Percentiles rank a stretch among this genome's conserved stretches.
These are phyloP conservation scores for Phytopythium cucurbitacearum DNA, from an alignment of 352 stramenopile species.

Conservation along the genomic window DNA sequence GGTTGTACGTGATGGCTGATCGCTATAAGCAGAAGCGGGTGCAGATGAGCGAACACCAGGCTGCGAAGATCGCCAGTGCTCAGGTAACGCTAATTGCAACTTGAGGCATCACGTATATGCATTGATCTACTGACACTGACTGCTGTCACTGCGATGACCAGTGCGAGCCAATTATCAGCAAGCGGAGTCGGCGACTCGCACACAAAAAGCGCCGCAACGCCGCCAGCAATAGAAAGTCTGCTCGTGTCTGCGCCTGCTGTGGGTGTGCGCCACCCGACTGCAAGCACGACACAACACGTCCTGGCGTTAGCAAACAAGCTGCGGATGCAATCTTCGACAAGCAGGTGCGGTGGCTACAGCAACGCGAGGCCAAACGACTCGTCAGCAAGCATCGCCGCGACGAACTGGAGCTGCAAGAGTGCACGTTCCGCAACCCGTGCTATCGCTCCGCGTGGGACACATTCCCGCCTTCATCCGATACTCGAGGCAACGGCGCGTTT, in stretches of 20 bases:
- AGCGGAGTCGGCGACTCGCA: slow-evolving; percentile 39
- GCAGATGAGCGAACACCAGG: slow-evolving; percentile 23
- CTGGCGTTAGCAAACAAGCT: slow-evolving; percentile 14
- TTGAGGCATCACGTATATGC: background rate
- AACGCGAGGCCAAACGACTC: slow-evolving; percentile 29
- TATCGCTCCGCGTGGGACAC: slow-evolving; percentile 36
- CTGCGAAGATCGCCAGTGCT: slow-evolving; percentile 20
- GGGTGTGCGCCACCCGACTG: background rate
- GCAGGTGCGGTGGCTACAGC: slow-evolving; percentile 55
- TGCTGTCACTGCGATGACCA: slow-evolving; percentile 8
- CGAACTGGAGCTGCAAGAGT: slow-evolving; percentile 24
- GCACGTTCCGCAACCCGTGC: slow-evolving; percentile 63
- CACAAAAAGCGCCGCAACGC: slow-evolving; percentile 17
- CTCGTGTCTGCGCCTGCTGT: slow-evolving; percentile 25
- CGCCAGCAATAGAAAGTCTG: slow-evolving; percentile 1
- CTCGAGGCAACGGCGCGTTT: slow-evolving; percentile 29
- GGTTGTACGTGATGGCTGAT: slow-evolving; percentile 32
- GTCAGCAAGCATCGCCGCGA: slow-evolving; percentile 33
- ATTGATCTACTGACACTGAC: background rate
- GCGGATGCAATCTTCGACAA: slow-evolving; percentile 50
- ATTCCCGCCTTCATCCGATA: background rate
- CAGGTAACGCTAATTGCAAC: slow-evolving; percentile 20
- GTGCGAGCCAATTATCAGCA: slow-evolving; percentile 42
- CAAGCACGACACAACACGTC: slow-evolving; percentile 3
- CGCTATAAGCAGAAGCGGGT: slow-evolving; percentile 41